Conservation (phyloP, 169 alveolate species). For the Toxoplasma gondii region DNA sequence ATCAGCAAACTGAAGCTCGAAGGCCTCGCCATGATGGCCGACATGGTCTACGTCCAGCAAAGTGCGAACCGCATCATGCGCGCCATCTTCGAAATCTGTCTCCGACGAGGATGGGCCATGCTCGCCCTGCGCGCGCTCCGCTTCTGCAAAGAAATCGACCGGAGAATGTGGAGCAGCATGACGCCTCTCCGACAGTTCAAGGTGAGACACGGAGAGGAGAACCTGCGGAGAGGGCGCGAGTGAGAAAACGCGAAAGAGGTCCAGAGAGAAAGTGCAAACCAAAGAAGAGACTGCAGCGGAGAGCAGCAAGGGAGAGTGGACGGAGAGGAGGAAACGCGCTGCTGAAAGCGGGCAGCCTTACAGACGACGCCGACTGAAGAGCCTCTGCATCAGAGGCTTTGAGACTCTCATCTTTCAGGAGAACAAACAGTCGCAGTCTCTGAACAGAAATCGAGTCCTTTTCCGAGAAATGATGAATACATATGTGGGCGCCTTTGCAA, state of each 20-base stretch:
- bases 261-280: neutral
- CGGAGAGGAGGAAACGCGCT: too few relatives aligned
- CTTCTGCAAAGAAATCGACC: slow-evolving; percentile 97
- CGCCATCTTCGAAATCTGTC: slow-evolving; percentile 96
- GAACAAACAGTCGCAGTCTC: too few relatives aligned
- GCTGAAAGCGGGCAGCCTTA: too few relatives aligned
- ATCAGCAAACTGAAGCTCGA: slow-evolving; percentile 95
- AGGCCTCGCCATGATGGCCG: slow-evolving; percentile 98
- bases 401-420: too few relatives aligned
- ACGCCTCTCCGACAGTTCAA: slow-evolving; percentile 99
- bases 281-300: neutral
- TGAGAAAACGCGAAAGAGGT: neutral
- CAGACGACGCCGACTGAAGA: too few relatives aligned
- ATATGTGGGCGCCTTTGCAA: too few relatives aligned
- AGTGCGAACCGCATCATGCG: slow-evolving; percentile 99
- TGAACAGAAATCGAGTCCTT: too few relatives aligned
- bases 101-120: slow-evolving; percentile 94
- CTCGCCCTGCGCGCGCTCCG: slow-evolving; percentile 91
- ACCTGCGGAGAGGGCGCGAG: neutral
- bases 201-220: slow-evolving; percentile 74
- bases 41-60: slow-evolving; percentile 97
- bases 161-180: slow-evolving; percentile 98
- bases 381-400: too few relatives aligned
- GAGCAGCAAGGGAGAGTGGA: neutral
- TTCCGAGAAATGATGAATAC: too few relatives aligned